A percentile compares a stretch with the other conserved stretches of the same genome.
These are phyloP conservation scores for Debaryomyces tyrocola DNA, from an alignment of 805 yeast species.

Conservation along the genomic window DNA sequence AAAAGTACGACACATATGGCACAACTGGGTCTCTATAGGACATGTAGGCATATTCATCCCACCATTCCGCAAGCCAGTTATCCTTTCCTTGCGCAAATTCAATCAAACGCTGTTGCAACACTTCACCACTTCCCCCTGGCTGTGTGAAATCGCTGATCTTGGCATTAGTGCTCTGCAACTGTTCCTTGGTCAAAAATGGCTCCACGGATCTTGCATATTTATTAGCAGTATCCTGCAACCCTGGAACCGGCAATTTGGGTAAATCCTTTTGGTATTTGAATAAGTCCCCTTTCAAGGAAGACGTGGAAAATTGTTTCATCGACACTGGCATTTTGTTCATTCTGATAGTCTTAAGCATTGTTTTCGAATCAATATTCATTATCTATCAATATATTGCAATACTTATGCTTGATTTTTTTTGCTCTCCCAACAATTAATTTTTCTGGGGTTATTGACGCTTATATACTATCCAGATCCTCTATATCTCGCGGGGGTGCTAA, in stretches of 20 bases:
- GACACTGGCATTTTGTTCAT: constrained; percentile 14
- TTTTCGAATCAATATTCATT: neutral
- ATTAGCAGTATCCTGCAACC: constrained; percentile 65
- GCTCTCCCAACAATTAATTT: neutral
- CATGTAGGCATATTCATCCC: constrained; percentile 94
- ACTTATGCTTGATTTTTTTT: neutral
- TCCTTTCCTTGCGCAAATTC: constrained; percentile 60
- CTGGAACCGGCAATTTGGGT: constrained; percentile 88
- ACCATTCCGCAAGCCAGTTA: constrained; percentile 88
- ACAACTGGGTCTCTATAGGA: constrained; percentile 92
- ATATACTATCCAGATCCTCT: neutral
- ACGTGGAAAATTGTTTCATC: constrained; percentile 22
- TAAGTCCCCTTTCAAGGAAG: constrained; percentile 58
- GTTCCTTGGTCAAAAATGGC: constrained; percentile 59
- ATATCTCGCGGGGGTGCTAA: constrained; percentile 4
- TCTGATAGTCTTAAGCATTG: constrained; percentile 8
- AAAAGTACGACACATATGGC: constrained; percentile 91
- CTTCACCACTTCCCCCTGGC: constrained; percentile 63
- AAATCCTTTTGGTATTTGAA: constrained; percentile 69
- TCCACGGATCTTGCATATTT: constrained; percentile 70
- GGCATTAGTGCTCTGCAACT: constrained; percentile 49
- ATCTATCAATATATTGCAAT: neutral
- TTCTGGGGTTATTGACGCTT: neutral
- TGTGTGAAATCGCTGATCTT: constrained; percentile 65
- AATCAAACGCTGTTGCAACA: constrained; percentile 64